Conservation (phyloP, 495 filamentous ascomycete species). For the Penicillium argentinense region DNA sequence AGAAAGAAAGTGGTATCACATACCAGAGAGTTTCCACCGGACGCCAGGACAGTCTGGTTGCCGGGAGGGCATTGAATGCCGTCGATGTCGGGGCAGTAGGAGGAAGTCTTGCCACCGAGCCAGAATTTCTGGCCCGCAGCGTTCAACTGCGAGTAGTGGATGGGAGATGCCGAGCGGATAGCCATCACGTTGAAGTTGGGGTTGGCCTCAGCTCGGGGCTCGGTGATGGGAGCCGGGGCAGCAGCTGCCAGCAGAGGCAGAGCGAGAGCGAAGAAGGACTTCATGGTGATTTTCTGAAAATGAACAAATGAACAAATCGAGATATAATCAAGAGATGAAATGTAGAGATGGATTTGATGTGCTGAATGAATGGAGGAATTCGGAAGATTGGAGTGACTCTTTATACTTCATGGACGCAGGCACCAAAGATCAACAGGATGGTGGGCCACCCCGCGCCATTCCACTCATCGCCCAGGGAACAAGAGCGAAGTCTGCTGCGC, state of each 20-base stretch:
- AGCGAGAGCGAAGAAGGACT: slow-evolving; percentile 27
- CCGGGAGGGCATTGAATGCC: slow-evolving; percentile 40
- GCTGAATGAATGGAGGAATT: not conserved
- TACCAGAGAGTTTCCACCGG: slow-evolving; percentile 39
- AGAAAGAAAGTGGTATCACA: slow-evolving; percentile 6
- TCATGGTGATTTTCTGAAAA: slow-evolving; percentile 26
- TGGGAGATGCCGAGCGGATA: slow-evolving; percentile 39
- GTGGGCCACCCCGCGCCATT: not conserved
- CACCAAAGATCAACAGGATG: no score
- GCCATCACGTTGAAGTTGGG: slow-evolving; percentile 38
- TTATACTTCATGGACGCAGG: no score
- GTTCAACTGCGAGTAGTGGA: slow-evolving; percentile 42
- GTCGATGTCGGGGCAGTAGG: slow-evolving; percentile 37
- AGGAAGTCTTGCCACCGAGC: slow-evolving; percentile 37
- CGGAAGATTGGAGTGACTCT: slow-evolving; percentile 5
- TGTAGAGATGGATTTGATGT: no score
- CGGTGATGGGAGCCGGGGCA: slow-evolving; percentile 14
- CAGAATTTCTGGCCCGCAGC: slow-evolving; percentile 42
- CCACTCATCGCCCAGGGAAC: no score
- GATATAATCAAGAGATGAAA: no score
- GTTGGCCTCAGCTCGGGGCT: slow-evolving; percentile 11
- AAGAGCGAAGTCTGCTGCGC: no score
- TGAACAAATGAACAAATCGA: not conserved
- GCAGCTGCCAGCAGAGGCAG: slow-evolving; percentile 33
- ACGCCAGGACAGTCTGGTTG: slow-evolving; percentile 40